Evolutionary conservation across 805 yeast genomes (phyloP).

Genomic region (Millerozyma acaciae): DNA sequence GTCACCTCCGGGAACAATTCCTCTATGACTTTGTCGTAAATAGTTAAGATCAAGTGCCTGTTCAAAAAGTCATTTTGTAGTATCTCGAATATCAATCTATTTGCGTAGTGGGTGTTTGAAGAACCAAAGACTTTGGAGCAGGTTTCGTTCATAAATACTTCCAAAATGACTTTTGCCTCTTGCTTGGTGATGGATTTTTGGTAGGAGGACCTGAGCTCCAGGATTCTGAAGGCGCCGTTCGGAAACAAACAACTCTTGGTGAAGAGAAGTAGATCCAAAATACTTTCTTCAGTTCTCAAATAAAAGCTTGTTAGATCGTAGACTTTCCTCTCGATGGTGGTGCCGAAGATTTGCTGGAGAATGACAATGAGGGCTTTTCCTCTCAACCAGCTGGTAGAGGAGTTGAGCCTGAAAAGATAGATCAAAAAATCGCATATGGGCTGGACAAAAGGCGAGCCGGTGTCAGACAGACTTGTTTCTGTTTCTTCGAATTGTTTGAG

Average conservation of each 20-base stretch:
- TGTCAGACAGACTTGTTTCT: conserved; percentile 2
- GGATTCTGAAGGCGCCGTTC: conserved; percentile 46
- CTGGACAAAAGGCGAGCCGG: conserved; percentile 55
- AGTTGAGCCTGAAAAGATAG: conserved; percentile 61
- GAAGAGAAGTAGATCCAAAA: conserved; percentile 33
- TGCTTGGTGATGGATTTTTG: conserved; percentile 52
- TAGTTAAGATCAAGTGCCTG: conserved; percentile 54
- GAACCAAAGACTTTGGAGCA: conserved; percentile 73
- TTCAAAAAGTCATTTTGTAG: conserved; percentile 72
- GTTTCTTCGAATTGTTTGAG: conserved; percentile 48
- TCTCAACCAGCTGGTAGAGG: conserved; percentile 70
- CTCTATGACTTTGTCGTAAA: conserved; percentile 54
- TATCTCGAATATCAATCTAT: conserved; percentile 56
- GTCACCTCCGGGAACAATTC: conserved; percentile 39
- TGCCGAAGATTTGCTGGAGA: conserved; percentile 81
- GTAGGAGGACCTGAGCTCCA: conserved; percentile 41
- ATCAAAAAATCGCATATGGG: conserved; percentile 79
- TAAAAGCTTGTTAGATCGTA: conserved; percentile 39
- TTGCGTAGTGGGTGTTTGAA: conserved; percentile 60
- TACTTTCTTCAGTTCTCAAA: conserved; percentile 38
- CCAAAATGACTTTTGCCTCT: conserved; percentile 57
- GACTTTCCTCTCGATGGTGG: conserved; percentile 73
- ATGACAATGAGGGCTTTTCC: conserved; percentile 81
- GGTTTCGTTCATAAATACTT: conserved; percentile 55
- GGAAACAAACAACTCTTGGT: conserved; percentile 33